Conservation (phyloP, 306 rosid species). For the Dalbergia cultrata region DNA sequence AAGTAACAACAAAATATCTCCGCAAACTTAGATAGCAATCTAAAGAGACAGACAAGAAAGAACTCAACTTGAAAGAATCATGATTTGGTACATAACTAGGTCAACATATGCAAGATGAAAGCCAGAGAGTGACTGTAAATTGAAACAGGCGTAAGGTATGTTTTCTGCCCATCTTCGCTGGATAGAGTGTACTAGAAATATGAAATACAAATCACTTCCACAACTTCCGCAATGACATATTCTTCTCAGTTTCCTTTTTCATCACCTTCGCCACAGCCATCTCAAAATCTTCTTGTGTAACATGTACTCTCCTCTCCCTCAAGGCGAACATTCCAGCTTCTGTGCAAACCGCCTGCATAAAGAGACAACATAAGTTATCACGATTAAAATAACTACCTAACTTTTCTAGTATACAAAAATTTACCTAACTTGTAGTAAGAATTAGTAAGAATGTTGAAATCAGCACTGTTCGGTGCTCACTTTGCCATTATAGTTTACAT, state of each 20-base stretch:
- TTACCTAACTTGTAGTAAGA: too few relatives aligned
- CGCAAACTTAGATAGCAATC: not conserved
- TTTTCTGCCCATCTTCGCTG: slow-evolving; percentile 36
- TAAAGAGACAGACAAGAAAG: slow-evolving; percentile 20
- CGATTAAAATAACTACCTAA: not conserved
- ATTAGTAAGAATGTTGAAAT: too few relatives aligned
- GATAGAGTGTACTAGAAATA: slow-evolving; percentile 31
- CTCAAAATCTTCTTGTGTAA: slow-evolving; percentile 97
- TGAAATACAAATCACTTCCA: slow-evolving; percentile 76
- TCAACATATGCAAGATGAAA: slow-evolving; percentile 44
- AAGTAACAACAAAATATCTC: not conserved
- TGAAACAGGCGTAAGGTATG: slow-evolving; percentile 25
- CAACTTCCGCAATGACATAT: slow-evolving; percentile 95
- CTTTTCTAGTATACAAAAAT: too few relatives aligned
- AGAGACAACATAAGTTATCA: not conserved
- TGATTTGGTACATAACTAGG: slow-evolving; percentile 46
- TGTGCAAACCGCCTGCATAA: slow-evolving; percentile 95
- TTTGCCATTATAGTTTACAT: too few relatives aligned
- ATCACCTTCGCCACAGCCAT: slow-evolving; percentile 99
- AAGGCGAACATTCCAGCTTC: slow-evolving; percentile 99
- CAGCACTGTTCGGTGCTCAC: too few relatives aligned
- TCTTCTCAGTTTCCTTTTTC: slow-evolving; percentile 97
- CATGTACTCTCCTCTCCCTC: slow-evolving; percentile 97
- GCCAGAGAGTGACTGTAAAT: slow-evolving; percentile 25
- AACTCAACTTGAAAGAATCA: slow-evolving; percentile 35